Conservation (phyloP, 1,139 yeast genomes). For the Saccharomyces hybrid region DNA sequence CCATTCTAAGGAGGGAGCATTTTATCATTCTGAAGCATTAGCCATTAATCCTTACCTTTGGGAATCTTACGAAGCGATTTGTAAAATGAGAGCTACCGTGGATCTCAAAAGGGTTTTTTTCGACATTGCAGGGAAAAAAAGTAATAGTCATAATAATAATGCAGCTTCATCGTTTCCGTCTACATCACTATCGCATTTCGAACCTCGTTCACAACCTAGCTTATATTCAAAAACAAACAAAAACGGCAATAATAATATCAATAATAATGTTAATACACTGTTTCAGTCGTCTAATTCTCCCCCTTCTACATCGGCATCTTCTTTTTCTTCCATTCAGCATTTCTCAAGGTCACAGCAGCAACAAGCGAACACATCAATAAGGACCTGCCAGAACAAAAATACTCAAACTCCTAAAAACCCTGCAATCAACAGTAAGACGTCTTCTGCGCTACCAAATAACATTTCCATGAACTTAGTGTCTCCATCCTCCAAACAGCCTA, state of each 20-base stretch:
- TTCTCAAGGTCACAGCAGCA: neutral
- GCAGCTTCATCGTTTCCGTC: constrained; percentile 35
- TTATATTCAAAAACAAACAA: constrained; percentile 14
- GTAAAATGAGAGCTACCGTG: constrained; percentile 62
- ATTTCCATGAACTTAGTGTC: constrained; percentile 4
- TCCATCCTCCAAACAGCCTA: constrained; percentile 15
- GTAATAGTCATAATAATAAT: constrained; percentile 8
- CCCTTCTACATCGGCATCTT: constrained; percentile 23
- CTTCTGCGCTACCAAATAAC: neutral
- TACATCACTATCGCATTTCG: constrained; percentile 36
- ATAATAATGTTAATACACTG: constrained; percentile 9
- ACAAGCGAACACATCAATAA: neutral
- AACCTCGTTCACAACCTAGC: neutral
- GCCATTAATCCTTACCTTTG: constrained; percentile 72
- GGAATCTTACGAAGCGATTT: constrained; percentile 77
- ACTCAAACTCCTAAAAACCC: neutral
- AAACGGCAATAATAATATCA: constrained; percentile 33
- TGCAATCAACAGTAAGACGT: neutral
- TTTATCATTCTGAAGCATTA: constrained; percentile 61
- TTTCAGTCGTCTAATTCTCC: constrained; percentile 2
- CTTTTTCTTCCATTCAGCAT: constrained; percentile 3
- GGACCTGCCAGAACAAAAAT: neutral
- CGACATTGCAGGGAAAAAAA: constrained; percentile 13
- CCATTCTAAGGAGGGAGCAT: constrained; percentile 56
- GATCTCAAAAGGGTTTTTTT: constrained; percentile 39